These are phyloP conservation scores for Symbiotaphrina buchneri DNA, from an alignment of 495 filamentous ascomycete species.

Conservation along the genomic window DNA sequence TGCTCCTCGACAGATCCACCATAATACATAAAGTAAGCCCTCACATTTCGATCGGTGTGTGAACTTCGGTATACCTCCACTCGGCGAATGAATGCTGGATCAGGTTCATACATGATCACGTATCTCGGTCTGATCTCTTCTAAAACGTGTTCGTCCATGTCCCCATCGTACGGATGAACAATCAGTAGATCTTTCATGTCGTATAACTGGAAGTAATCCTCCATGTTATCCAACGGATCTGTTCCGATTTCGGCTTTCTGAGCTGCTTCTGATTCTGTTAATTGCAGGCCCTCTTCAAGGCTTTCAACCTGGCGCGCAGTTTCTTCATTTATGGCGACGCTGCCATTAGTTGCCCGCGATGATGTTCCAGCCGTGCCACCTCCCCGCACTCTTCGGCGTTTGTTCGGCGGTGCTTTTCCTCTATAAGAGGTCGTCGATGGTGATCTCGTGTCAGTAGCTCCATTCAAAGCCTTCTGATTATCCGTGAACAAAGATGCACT, in stretches of 20 bases:
- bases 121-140: conserved; percentile 86
- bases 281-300: conserved; percentile 41
- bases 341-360: conserved; percentile 34
- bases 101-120: conserved; percentile 97
- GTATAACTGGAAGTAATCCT: conserved; percentile 80
- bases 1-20: conserved; percentile 90
- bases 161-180: conserved; percentile 81
- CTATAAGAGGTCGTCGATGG: conserved; percentile 17
- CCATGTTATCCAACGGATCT: conserved; percentile 73
- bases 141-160: conserved; percentile 86
- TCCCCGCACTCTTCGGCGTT: conserved; percentile 73
- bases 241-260: conserved; percentile 52
- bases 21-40: conserved; percentile 93
- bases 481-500: conserved; percentile 49
- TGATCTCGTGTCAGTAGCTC: conserved; percentile 24
- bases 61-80: conserved; percentile 93
- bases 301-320: conserved; percentile 48
- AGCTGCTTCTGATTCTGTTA: conserved; percentile 35
- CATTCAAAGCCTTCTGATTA: conserved; percentile 57
- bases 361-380: conserved; percentile 36
- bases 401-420: conserved; percentile 57
- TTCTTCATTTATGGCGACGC: conserved; percentile 60
- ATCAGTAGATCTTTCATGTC: conserved; percentile 79
- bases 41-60: conserved; percentile 68
- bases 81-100: conserved; percentile 81